These are phyloP conservation scores for Leucocoprinus leucothites DNA, from an alignment of 768 basidiomycete genomes.

Conservation along the genomic window DNA sequence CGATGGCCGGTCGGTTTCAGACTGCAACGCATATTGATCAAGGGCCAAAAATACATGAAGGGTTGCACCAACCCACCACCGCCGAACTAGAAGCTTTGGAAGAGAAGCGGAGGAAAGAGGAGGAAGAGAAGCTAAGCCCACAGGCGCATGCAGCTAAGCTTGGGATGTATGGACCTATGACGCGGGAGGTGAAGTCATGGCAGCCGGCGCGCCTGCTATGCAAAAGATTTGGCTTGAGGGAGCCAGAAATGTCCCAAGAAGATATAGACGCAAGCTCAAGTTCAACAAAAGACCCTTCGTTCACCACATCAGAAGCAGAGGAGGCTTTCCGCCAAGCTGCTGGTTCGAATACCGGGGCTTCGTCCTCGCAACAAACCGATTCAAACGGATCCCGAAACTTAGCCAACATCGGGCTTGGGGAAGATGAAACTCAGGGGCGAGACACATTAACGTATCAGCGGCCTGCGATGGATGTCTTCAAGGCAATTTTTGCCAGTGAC, in stretches of 20 bases:
- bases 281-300: constrained; percentile 17
- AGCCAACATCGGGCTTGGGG: constrained; percentile 84
- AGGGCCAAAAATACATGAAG: constrained; percentile 61
- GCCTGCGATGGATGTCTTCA: constrained; percentile 92
- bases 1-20: constrained; percentile 95
- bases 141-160: constrained; percentile 76
- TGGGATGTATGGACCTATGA: constrained; percentile 90
- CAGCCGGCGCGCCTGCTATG: constrained; percentile 83
- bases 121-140: constrained; percentile 65
- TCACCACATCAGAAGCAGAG: constrained; percentile 22
- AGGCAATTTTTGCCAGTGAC: constrained; percentile 96
- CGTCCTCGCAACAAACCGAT: not conserved
- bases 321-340: constrained; percentile 10
- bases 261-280: constrained; percentile 23
- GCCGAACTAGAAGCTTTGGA: constrained; percentile 44
- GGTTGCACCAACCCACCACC: constrained; percentile 57
- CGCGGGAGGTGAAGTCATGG: constrained; percentile 72
- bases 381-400: constrained; percentile 50
- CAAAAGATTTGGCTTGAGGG: constrained; percentile 91
- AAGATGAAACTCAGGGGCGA: constrained; percentile 85
- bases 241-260: constrained; percentile 67
- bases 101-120: constrained; percentile 36
- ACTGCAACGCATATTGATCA: constrained; percentile 71
- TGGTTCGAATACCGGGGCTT: not conserved
- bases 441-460: constrained; percentile 87